Evolutionary conservation across 768 basidiomycete genomes (phyloP), one percentile per base, ranked within the genome.

Genomic region (Pulveroboletus sp.): DNA sequence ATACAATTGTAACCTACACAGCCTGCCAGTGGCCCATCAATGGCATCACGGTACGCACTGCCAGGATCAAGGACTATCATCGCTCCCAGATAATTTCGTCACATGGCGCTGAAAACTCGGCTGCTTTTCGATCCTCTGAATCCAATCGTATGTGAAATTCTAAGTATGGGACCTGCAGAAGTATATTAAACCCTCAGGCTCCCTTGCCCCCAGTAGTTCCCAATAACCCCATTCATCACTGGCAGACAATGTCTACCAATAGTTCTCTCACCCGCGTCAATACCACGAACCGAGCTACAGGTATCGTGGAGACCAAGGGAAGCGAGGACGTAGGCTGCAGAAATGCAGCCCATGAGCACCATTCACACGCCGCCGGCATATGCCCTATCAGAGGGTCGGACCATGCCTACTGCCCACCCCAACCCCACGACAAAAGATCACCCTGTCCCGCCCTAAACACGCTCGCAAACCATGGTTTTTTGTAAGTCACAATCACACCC

Each of bases 381-480:
- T 80, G 80, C 46, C 77, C 75, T 7, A 65, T 75, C n/a, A 69
- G 68, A 12, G 72, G 73, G 5, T 6, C 10, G 25, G 43, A 58
- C 7, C 64, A 79, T 50, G 66, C 55, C 5, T 82, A 65, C 64
- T 75, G 75, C 43, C 68, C 77, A 35, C 64, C 75, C 1, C 74
- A 75, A 32, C 49, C 59, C 10, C 69, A 67, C 13, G 84, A 84
- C 51, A 73, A 69, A 42, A 77, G 86, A 16, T 83, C 82, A 0
- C 81, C 82, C 5, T 89, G 87, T 54, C 87, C 87, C 2, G 87
- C 85, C 2, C 62, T 90, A 33, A 89, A 90, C 53, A 69, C 82
- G 0, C 77, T 89, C 57, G 84, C 87, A 0, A 89, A 89, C 55
- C 84, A 88, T 48, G 83, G 84, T 2, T 88, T 82, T 48, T 69